phyloP scores from a whole-genome alignment of 225 moss, liverwort and hornwort genomes.

The Marchantia polymorpha region DNA sequence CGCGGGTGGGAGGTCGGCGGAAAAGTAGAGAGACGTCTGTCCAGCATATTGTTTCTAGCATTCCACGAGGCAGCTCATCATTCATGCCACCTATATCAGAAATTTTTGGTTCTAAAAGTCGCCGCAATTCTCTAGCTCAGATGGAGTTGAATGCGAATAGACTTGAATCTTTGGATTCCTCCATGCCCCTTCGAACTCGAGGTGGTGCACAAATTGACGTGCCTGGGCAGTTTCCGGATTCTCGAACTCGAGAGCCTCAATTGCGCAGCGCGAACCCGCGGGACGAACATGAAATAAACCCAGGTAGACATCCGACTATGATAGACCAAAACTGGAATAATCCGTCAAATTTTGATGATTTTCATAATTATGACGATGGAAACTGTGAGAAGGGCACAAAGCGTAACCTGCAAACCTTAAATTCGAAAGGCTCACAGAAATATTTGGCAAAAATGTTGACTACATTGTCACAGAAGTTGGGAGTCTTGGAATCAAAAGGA shows the following conservation, averaged over 20 bases:
- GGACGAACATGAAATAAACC: not conserved
- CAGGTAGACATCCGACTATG: not conserved
- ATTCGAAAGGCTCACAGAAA: slow-evolving; percentile 1
- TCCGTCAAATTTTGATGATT: not conserved
- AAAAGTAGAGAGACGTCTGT: not conserved
- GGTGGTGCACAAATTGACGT: not conserved
- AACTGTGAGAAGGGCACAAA: not conserved
- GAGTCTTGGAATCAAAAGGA: slow-evolving; percentile 16
- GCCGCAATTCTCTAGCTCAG: slow-evolving; percentile 2
- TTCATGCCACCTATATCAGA: not conserved
- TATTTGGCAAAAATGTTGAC: slow-evolving; percentile 14
- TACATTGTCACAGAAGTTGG: slow-evolving; percentile 6
- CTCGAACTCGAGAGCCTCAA: not conserved
- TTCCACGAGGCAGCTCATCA: not conserved
- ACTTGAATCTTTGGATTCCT: not conserved
- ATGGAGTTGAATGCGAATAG: not conserved
- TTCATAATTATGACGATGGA: not conserved
- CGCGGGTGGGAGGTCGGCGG: not conserved
- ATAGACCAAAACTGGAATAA: not conserved
- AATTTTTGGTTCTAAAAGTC: not conserved
- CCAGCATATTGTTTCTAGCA: not conserved
- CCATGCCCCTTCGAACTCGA: not conserved
- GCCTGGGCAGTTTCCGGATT: not conserved
- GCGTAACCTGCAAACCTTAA: not conserved
- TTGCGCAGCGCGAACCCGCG: too few relatives aligned